These are phyloP conservation scores for Xylariaceae sp. DNA, from an alignment of 2,329 filamentous ascomycete species.

Conservation along the genomic window DNA sequence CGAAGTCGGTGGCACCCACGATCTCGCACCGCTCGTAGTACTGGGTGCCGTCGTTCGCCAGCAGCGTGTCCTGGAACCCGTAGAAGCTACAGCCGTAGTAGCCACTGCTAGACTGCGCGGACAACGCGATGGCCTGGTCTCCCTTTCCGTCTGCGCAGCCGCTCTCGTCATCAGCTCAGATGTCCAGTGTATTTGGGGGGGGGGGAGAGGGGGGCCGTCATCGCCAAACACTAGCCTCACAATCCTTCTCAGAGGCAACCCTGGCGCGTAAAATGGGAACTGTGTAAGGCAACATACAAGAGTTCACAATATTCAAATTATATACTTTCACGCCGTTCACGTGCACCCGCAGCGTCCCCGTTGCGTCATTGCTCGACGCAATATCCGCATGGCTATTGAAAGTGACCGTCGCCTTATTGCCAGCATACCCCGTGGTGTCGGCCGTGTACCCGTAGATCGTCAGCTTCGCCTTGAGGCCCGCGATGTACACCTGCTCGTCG, in stretches of 20 bases:
- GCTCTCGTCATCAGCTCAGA: constrained; percentile 2
- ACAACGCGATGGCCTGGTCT: constrained; percentile 43
- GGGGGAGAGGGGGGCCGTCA: too few species aligned
- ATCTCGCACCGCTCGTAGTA: constrained; percentile 41
- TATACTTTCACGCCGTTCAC: constrained; percentile 54
- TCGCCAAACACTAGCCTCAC: too few species aligned
- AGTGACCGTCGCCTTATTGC: constrained; percentile 54
- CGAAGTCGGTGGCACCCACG: constrained; percentile 45
- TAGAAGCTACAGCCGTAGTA: constrained; percentile 43
- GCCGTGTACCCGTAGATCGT: constrained; percentile 57
- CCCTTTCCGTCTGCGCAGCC: constrained; percentile 33
- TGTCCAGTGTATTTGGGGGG: too few species aligned
- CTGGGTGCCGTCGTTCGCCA: constrained; percentile 42
- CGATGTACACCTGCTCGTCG: constrained; percentile 55
- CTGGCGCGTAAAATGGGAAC: background rate
- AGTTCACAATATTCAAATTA: constrained; percentile 53
- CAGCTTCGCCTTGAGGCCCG: constrained; percentile 33
- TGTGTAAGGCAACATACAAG: constrained; percentile 27
- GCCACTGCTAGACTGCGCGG: constrained; percentile 38
- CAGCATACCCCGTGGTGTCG: constrained; percentile 45
- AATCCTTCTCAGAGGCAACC: too few species aligned
- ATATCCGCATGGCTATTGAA: constrained; percentile 41
- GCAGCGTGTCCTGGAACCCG: constrained; percentile 48
- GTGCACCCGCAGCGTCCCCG: constrained; percentile 39
- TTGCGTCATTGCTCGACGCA: constrained; percentile 48